These are phyloP conservation scores for Pistacia integerrima DNA, from an alignment of 345 rosid genomes.

Conservation along the genomic window DNA sequence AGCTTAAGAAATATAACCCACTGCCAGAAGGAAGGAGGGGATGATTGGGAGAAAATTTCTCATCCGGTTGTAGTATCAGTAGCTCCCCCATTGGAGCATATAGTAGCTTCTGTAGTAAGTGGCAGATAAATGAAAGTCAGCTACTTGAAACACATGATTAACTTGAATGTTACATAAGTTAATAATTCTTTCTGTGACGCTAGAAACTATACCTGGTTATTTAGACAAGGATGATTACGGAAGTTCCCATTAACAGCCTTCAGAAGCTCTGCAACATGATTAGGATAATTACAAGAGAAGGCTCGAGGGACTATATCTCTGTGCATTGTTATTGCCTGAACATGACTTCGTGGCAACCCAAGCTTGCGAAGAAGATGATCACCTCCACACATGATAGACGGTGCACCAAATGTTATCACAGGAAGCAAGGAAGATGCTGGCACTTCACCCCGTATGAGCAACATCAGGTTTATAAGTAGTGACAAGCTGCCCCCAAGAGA, in stretches of 20 bases:
- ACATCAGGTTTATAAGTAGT: slow-evolving; percentile 79
- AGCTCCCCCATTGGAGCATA: slow-evolving; percentile 96
- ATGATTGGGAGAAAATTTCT: slow-evolving; percentile 81
- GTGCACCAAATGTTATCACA: slow-evolving; percentile 89
- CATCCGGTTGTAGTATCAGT: slow-evolving; percentile 90
- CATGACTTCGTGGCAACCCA: slow-evolving; percentile 73
- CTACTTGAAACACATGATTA: not conserved
- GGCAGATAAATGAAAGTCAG: not conserved
- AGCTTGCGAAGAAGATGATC: slow-evolving; percentile 75
- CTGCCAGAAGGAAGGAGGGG: slow-evolving; percentile 90
- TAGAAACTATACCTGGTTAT: slow-evolving; percentile 57
- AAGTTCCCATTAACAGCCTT: slow-evolving; percentile 88
- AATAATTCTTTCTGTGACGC: not conserved
- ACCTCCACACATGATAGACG: slow-evolving; percentile 95
- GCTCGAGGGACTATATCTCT: slow-evolving; percentile 98
- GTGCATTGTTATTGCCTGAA: slow-evolving; percentile 79
- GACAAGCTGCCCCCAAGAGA: slow-evolving; percentile 98
- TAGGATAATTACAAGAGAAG: slow-evolving; percentile 92
- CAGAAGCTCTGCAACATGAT: slow-evolving; percentile 71
- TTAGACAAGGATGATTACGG: slow-evolving; percentile 85
- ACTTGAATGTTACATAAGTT: not conserved
- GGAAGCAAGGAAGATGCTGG: slow-evolving; percentile 82
- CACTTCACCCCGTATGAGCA: slow-evolving; percentile 78
- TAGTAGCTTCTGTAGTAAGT: slow-evolving; percentile 60
- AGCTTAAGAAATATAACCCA: slow-evolving; percentile 68